Base-by-base conservation (phyloP, 139 green algal species). In the Tetratostichococcus sp. region DNA sequence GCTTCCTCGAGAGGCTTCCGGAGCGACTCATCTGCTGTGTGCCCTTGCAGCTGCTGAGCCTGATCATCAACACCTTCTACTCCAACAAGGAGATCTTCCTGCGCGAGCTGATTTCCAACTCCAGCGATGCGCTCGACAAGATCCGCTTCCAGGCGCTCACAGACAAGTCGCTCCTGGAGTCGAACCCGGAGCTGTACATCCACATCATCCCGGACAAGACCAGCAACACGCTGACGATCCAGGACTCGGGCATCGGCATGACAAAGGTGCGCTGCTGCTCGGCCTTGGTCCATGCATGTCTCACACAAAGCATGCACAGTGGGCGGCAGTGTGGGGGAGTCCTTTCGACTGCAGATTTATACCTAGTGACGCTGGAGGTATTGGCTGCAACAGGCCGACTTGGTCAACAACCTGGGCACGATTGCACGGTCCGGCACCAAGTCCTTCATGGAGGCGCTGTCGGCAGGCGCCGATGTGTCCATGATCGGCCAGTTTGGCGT, bases 401-500 rank as follows among this genome's bases (percentile, higher is more conserved):
- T 98, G 76, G 94, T 99, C 50, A 99, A 99, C 92, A 99, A 99
- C 88, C 86, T 99, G 80, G 96, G 96, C 62, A 99, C 96, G 25
- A 99, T 99, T 69, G 96, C 96, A 1, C 92, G 96, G 70, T 98
- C 95, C 22, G 96, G 96, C 74, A 99, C 96, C 79, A 98, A 98
- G 87, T 58, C 92, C 1, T 99, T 99, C 92, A 99, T 99, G 96
- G 95, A 99, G 89, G 96, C 96, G 4, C 84, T 99, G n/a, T 92
- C 89, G 22, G 96, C 96, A 21, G 96, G 96, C 76, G 96, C 96
- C 19, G 96, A 99, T 80, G 94, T 99, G 39, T 92, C 88, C 74
- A 99, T 99, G 96, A 99, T 99, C 78, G 96, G 96, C 33, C 96
- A 99, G 91, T 99, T 99, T 77, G 96, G 96, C 67, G 96, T 99